A percentile compares a stretch with the other conserved stretches of the same genome.
These are phyloP conservation scores for Theileria parva DNA, from an alignment of 169 alveolate species.

Conservation along the genomic window DNA sequence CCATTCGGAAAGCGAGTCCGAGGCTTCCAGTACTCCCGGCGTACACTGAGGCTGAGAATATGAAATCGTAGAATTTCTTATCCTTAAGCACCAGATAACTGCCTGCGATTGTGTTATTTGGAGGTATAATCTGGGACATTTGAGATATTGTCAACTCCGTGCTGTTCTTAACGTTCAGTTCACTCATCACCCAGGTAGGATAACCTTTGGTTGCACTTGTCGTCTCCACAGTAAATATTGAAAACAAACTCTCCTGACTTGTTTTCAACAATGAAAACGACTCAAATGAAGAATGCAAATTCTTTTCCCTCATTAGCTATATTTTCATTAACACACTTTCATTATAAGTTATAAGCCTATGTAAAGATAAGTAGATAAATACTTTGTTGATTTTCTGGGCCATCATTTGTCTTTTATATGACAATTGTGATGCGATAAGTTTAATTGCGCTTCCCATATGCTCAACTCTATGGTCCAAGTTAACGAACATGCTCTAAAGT, in stretches of 20 bases:
- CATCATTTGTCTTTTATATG: conserved; percentile 50
- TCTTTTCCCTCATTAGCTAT: conserved; percentile 31
- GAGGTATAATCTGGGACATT: conserved; percentile 46
- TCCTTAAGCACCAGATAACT: conserved; percentile 28
- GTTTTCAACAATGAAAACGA: conserved; percentile 43
- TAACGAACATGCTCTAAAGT: conserved; percentile 30
- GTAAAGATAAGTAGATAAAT: not conserved
- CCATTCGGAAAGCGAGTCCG: conserved; percentile 63
- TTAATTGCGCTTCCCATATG: conserved; percentile 32
- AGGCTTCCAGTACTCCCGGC: conserved; percentile 65
- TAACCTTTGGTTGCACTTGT: conserved; percentile 46
- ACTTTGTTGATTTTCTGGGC: conserved; percentile 40
- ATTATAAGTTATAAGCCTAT: not conserved
- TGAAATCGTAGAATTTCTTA: conserved; percentile 56
- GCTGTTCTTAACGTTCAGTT: conserved; percentile 33
- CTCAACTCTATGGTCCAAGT: conserved; percentile 45
- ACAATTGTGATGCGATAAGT: conserved; percentile 52
- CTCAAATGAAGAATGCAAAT: conserved; percentile 41
- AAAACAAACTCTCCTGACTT: conserved; percentile 29
- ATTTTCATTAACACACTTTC: not conserved
- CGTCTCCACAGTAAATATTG: conserved; percentile 25
- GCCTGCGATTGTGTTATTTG: conserved; percentile 48
- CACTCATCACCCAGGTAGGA: conserved; percentile 58
- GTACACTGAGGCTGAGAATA: conserved; percentile 56
- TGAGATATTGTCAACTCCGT: conserved; percentile 61